phyloP scores from a whole-genome alignment of 2,329 filamentous ascomycete genomes.

The Phialemoniopsis sp. region DNA sequence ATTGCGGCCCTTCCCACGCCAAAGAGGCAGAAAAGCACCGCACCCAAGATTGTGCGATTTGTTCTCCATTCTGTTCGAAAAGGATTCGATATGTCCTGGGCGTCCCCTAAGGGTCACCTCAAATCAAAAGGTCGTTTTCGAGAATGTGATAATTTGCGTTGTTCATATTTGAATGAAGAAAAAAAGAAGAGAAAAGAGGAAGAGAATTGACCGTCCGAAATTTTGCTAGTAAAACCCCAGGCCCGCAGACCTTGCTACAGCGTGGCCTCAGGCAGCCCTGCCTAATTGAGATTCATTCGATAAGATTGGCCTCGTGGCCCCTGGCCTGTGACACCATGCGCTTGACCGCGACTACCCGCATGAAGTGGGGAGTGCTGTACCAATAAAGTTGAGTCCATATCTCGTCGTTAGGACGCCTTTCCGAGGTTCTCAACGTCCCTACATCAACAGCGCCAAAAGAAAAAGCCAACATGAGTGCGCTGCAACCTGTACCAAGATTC shows the following conservation, averaged over 20 bases:
- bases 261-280: too few relatives aligned
- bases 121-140: slow-evolving; percentile 34
- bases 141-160: slow-evolving; percentile 45
- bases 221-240: too few relatives aligned
- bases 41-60: slow-evolving; percentile 47
- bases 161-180: slow-evolving; percentile 28
- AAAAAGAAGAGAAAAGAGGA: slow-evolving; percentile 19
- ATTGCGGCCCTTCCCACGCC: slow-evolving; percentile 43
- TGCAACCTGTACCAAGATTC: slow-evolving; percentile 45
- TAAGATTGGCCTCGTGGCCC: too few relatives aligned
- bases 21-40: slow-evolving; percentile 35
- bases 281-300: too few relatives aligned
- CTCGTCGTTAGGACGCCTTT: too few relatives aligned
- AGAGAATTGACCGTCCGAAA: slow-evolving; percentile 1
- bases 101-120: slow-evolving; percentile 27
- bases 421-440: slow-evolving; percentile 1
- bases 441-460: not conserved
- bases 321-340: too few relatives aligned
- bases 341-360: too few relatives aligned
- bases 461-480: slow-evolving; percentile 22
- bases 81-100: slow-evolving; percentile 38
- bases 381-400: too few relatives aligned
- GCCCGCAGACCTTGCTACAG: too few relatives aligned
- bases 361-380: too few relatives aligned
- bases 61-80: slow-evolving; percentile 43